Evolutionary conservation across 208 protist species (phyloP).

Genomic region (Acanthamoeba sp.): DNA sequence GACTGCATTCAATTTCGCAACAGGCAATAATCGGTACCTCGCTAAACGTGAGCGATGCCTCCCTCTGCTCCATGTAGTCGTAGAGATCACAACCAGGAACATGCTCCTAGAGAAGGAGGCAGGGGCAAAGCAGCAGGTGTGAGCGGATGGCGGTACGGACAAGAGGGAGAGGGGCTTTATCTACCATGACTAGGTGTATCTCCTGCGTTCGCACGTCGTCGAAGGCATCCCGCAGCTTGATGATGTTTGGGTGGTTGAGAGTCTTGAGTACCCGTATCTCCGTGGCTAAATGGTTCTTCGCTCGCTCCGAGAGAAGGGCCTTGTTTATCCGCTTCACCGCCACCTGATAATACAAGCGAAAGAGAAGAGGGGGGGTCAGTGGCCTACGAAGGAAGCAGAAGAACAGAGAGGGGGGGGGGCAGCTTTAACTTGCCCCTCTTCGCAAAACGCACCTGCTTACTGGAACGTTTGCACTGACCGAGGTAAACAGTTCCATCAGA

Average conservation of each 20-base stretch:
- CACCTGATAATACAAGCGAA: not conserved
- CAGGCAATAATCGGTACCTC: not conserved
- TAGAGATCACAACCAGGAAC: constrained; percentile 53
- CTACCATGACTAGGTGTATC: constrained; percentile 33
- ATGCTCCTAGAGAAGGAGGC: not conserved
- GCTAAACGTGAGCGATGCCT: not conserved
- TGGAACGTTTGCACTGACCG: not conserved
- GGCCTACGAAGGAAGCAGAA: no score
- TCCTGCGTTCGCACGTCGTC: not conserved
- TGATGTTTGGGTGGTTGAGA: constrained; percentile 22
- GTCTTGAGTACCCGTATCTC: constrained; percentile 44
- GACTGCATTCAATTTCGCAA: no score
- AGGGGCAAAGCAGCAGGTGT: not conserved
- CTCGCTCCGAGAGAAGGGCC: constrained; percentile 1
- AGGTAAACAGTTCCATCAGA: constrained; percentile 57
- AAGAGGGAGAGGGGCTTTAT: not conserved
- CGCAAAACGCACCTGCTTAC: not conserved
- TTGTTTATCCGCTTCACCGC: constrained; percentile 53
- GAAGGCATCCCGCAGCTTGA: constrained; percentile 48
- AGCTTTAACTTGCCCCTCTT: not conserved
- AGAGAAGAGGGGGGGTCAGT: not conserved
- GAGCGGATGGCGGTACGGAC: not conserved
- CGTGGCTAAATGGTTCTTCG: constrained; percentile 5
- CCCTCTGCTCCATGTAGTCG: constrained; percentile 42
- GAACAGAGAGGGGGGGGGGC: not conserved